Conservation (phyloP, 306 rosid species). For the Sophora flavescens region DNA sequence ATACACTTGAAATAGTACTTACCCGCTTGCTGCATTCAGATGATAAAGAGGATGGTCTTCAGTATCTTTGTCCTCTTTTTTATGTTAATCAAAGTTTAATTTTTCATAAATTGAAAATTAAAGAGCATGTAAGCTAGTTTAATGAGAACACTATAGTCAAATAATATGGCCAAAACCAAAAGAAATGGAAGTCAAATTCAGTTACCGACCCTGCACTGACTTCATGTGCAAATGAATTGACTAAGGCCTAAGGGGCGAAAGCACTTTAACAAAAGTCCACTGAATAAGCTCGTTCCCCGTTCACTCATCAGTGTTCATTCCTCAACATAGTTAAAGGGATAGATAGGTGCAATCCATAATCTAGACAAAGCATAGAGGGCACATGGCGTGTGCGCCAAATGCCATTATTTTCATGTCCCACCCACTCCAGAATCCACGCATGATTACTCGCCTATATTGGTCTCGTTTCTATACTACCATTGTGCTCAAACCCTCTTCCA, state of each 20-base stretch:
- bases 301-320: background rate
- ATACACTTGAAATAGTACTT: too few species aligned
- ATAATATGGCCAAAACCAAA: conserved; percentile 21
- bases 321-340: conserved; percentile 34
- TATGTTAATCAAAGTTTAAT: background rate
- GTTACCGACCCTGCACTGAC: conserved; percentile 31
- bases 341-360: conserved; percentile 42
- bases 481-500: conserved; percentile 31
- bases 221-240: conserved; percentile 14
- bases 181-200: conserved; percentile 16
- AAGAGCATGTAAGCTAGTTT: background rate
- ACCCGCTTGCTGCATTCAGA: background rate
- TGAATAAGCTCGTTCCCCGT: conserved; percentile 23
- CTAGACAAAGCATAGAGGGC: conserved; percentile 55
- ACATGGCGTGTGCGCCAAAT: conserved; percentile 58
- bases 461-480: conserved; percentile 39
- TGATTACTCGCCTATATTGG: conserved; percentile 51
- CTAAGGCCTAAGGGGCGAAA: background rate
- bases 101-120: conserved; percentile 7
- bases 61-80: background rate
- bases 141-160: conserved; percentile 2
- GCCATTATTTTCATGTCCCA: conserved; percentile 67
- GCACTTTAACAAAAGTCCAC: conserved; percentile 13
- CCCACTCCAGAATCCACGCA: conserved; percentile 80
- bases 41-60: conserved; percentile 8